These are phyloP conservation scores for Cordyceps militaris DNA, from an alignment of 2,329 filamentous ascomycete species.

Conservation along the genomic window DNA sequence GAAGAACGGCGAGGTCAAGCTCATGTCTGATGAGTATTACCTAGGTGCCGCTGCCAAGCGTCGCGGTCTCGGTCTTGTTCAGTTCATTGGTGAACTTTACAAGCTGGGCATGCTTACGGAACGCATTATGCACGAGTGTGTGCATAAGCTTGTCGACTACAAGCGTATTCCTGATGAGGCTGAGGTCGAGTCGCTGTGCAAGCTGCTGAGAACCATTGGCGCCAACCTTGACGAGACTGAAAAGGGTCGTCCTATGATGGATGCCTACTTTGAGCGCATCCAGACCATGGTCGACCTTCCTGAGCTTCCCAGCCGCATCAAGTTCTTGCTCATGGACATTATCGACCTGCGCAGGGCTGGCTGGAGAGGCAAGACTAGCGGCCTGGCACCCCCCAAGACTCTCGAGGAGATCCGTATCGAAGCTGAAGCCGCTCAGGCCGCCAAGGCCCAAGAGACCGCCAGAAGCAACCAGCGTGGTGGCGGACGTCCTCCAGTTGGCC, in stretches of 20 bases:
- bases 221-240: slow-evolving; percentile 75
- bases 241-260: slow-evolving; percentile 80
- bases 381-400: slow-evolving; percentile 89
- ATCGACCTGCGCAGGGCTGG: slow-evolving; percentile 69
- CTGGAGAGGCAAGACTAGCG: slow-evolving; percentile 81
- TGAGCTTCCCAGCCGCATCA: slow-evolving; percentile 76
- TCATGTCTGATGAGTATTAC: slow-evolving; percentile 97
- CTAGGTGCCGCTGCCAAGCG: slow-evolving; percentile 88
- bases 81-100: slow-evolving; percentile 98
- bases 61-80: slow-evolving; percentile 92
- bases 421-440: slow-evolving; percentile 67
- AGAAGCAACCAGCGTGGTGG: slow-evolving; percentile 56
- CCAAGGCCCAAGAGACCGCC: slow-evolving; percentile 70
- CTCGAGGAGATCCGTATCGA: slow-evolving; percentile 85
- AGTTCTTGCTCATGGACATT: slow-evolving; percentile 96
- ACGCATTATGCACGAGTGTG: slow-evolving; percentile 99
- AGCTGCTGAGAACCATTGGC: slow-evolving; percentile 87
- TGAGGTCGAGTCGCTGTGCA: slow-evolving; percentile 91
- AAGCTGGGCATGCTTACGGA: slow-evolving; percentile 98
- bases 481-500: slow-evolving; percentile 66
- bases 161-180: slow-evolving; percentile 89
- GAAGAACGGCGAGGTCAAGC: slow-evolving; percentile 62
- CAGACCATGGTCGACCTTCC: slow-evolving; percentile 71
- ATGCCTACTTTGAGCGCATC: slow-evolving; percentile 89
- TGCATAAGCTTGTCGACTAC: slow-evolving; percentile 94